Evolutionary conservation across 2,329 filamentous ascomycete species (phyloP), one percentile per base, ranked within the genome.

Genomic region (Cytospora leucostoma): DNA sequence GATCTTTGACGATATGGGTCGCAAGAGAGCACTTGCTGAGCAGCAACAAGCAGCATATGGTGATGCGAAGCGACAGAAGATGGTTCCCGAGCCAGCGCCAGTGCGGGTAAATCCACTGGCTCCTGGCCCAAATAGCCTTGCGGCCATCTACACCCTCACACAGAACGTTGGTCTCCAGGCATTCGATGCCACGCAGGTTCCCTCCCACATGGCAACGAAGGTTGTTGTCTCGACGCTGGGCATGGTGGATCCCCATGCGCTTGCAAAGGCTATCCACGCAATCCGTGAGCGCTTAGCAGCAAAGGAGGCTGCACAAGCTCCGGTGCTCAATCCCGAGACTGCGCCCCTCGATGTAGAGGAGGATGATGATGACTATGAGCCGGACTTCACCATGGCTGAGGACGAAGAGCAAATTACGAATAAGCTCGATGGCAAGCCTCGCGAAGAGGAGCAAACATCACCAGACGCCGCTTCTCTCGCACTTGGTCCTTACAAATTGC

Each of bases 351-450:
- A 84, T 33, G 87, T 91, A 4, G 87, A 90, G 7, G 88, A 89
- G 10, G 93, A 96, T 50, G 93, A 97, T 21, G 92, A 96, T 68
- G 75, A 97, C 70, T 97, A 97, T 71, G 94, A 97, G 71, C 93
- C 94, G 0, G 91, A 96, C 71, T 93, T 92, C 69, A 87, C 89
- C 64, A 84, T 89, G 10, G 86, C 87, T 40, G 92, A 96, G 74
- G 88, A 92, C 68, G 86, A 86, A 1, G 90, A 93, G 70, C 90
- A 94, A 71, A 88, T 92, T 37, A 77, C 89, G 56, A 91, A 94
- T 74, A 91, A 91, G 72, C 81, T 92, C 15, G 91, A 94, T 71
- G 85, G 85, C 65, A 81, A 88, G 6, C 83, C 88, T n/a, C 78
- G 86, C 4, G 82, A 84, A 53, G 81, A 84, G 35, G 69, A 71